Evolutionary conservation across 495 filamentous ascomycete genomes (phyloP).

Genomic region (Podospora conica): DNA sequence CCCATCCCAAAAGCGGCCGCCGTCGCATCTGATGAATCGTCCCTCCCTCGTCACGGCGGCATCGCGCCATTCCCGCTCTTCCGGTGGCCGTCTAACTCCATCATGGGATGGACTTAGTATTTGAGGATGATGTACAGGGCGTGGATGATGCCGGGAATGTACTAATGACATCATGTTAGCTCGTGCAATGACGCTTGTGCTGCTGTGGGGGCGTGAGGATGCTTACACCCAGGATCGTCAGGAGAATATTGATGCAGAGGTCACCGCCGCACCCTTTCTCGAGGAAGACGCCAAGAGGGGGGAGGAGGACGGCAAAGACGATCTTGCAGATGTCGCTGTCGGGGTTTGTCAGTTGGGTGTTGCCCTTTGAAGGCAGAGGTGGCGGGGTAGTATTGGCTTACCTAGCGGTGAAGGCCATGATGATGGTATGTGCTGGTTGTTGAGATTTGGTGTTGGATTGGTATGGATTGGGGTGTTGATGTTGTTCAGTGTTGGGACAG

Average conservation of each 20-base stretch:
- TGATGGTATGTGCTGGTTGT: conserved; percentile 19
- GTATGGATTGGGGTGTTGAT: not conserved
- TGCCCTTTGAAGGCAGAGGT: not conserved
- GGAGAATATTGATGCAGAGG: conserved; percentile 84
- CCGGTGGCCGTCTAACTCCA: not conserved
- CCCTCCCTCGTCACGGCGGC: not conserved
- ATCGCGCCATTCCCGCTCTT: not conserved
- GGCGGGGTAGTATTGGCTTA: conserved; percentile 33
- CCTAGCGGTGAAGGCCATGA: conserved; percentile 61
- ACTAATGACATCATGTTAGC: conserved; percentile 10
- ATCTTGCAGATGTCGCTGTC: conserved; percentile 86
- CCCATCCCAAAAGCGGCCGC: not conserved
- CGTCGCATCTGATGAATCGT: not conserved
- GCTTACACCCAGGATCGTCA: conserved; percentile 76
- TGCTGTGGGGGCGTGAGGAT: not conserved
- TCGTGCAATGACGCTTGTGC: not conserved
- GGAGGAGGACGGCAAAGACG: conserved; percentile 80
- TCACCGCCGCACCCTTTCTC: conserved; percentile 83
- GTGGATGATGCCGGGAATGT: conserved; percentile 60
- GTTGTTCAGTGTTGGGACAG: not conserved
- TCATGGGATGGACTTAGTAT: conserved; percentile 28
- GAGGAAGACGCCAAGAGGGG: conserved; percentile 84
- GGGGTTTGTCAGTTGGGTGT: not conserved
- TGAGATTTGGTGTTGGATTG: not conserved
- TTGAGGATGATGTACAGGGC: conserved; percentile 52